These are phyloP conservation scores for Cyclotella choctawhatcheeana DNA, from an alignment of 108 stramenopile genomes.

Conservation along the genomic window DNA sequence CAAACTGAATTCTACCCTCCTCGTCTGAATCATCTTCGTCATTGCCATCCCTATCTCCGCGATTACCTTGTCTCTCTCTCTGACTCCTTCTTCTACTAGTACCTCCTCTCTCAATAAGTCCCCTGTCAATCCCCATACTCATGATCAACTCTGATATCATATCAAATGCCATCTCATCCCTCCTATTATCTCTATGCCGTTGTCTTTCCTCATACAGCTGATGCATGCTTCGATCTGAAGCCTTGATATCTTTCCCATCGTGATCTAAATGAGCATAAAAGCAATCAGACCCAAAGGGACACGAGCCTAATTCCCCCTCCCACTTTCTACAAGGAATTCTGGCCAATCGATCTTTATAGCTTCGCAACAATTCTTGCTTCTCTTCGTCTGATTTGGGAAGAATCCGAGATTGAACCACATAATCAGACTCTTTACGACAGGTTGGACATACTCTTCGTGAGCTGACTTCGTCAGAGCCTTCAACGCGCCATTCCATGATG, in stretches of 20 bases:
- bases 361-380: conserved; percentile 33
- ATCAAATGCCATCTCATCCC: conserved; percentile 13
- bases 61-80: neutral
- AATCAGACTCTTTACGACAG: conserved; percentile 54
- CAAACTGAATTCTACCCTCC: neutral
- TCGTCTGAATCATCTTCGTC: conserved; percentile 11
- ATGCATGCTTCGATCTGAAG: conserved; percentile 42
- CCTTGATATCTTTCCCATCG: conserved; percentile 51
- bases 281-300: conserved; percentile 66
- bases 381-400: conserved; percentile 35
- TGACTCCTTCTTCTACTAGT: neutral
- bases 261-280: conserved; percentile 59
- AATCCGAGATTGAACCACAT: conserved; percentile 45
- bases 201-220: conserved; percentile 53
- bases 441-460: conserved; percentile 57
- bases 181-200: conserved; percentile 18
- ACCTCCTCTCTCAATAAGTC: neutral
- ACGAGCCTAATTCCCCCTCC: conserved; percentile 54
- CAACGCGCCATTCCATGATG: conserved; percentile 61
- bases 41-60: neutral
- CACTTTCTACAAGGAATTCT: conserved; percentile 50
- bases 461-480: conserved; percentile 28
- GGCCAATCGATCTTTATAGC: conserved; percentile 49
- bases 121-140: conserved; percentile 22
- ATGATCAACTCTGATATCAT: conserved; percentile 23